Base-by-base conservation (phyloP, 129 eudicot genomes). In the Tagetes erecta region DNA sequence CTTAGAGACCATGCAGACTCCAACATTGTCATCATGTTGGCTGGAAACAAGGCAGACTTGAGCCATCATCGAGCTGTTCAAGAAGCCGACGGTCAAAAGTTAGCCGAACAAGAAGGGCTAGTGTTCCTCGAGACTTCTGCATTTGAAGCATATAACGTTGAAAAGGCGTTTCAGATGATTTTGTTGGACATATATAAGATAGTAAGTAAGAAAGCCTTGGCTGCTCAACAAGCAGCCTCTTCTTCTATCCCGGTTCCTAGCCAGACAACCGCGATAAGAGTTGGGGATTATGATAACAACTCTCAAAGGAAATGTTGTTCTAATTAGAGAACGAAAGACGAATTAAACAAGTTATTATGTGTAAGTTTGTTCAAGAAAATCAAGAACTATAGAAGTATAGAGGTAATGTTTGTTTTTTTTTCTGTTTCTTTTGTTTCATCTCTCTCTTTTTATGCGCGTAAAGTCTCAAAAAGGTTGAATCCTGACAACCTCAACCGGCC, bases 61-160 rank as follows among this genome's bases (percentile, higher is more conserved):
- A 84, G 64, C 80, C 96, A 92, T 76, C 86, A 87, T 42, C 72
- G 98, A 57, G 90, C 87, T 0, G 87, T 87, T 49, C 74, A 75
- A 13, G 92, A 90, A 70, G 39, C 74, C 64, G 96, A 90, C 31
- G 98, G 89, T 30, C 80, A 72, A 59, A 42, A 45, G n/a, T 69
- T 90, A 51, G 91, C 98, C 1, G 98, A 94, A 77, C 85, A 81
- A 44, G 98, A 88, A 86, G 85, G 77, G 12, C 86, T 93, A 1
- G 83, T 87, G 5, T 90, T 93, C 78, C 86, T 93, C 1, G 98
- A 93, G 87, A 93, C 98, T 1, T 93, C 98, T 6, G 98, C 98
- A 20, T 79, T 94, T 13, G 98, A 94, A 70, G 95, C 98, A 12
- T 67, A 64, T 37, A 94, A 94, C 3, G 90, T 94, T 0, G 97